A percentile compares a stretch with the other conserved stretches of the same genome.
These are phyloP conservation scores for Decorospora gaudefroyi DNA, from an alignment of 2,329 filamentous ascomycete species.

Conservation along the genomic window DNA sequence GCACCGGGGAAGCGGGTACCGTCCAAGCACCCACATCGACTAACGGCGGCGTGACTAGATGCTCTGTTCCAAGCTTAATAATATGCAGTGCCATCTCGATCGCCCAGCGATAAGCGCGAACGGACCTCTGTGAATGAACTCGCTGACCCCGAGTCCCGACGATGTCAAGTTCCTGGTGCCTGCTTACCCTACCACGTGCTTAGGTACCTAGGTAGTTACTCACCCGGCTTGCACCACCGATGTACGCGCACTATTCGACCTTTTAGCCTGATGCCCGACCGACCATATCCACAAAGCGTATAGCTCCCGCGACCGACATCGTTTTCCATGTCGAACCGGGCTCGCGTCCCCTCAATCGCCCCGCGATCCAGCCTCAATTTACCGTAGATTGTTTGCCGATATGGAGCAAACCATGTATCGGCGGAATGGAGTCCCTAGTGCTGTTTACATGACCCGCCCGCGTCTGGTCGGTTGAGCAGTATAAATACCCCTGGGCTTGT, in stretches of 20 bases:
- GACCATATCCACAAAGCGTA: slow-evolving; percentile 20
- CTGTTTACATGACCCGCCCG: slow-evolving; percentile 8
- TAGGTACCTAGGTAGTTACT: neutral
- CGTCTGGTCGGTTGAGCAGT: slow-evolving; percentile 6
- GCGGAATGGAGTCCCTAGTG: slow-evolving; percentile 19
- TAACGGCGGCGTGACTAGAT: slow-evolving; percentile 12
- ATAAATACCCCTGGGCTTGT: slow-evolving; percentile 21
- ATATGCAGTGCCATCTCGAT: too few relatives aligned
- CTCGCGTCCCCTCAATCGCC: slow-evolving; percentile 21
- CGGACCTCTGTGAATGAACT: too few relatives aligned
- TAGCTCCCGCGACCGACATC: slow-evolving; percentile 23
- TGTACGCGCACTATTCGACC: too few relatives aligned
- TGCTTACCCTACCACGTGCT: neutral
- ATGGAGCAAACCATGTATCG: slow-evolving; percentile 11
- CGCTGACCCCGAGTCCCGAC: too few relatives aligned
- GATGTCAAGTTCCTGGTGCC: too few relatives aligned
- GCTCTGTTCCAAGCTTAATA: slow-evolving; percentile 1
- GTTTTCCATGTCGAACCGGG: slow-evolving; percentile 18
- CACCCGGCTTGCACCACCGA: too few relatives aligned
- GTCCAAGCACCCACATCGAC: slow-evolving; percentile 23
- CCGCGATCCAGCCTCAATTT: slow-evolving; percentile 21
- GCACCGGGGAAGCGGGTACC: slow-evolving; percentile 38
- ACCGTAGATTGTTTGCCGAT: slow-evolving; percentile 9
- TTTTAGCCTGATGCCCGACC: slow-evolving; percentile 37
- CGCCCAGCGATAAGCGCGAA: too few relatives aligned